A percentile compares a stretch with the other conserved stretches of the same genome.
These are phyloP conservation scores for Verticillium albo-atrum DNA, from an alignment of 2,329 filamentous ascomycete species.

Conservation along the genomic window DNA sequence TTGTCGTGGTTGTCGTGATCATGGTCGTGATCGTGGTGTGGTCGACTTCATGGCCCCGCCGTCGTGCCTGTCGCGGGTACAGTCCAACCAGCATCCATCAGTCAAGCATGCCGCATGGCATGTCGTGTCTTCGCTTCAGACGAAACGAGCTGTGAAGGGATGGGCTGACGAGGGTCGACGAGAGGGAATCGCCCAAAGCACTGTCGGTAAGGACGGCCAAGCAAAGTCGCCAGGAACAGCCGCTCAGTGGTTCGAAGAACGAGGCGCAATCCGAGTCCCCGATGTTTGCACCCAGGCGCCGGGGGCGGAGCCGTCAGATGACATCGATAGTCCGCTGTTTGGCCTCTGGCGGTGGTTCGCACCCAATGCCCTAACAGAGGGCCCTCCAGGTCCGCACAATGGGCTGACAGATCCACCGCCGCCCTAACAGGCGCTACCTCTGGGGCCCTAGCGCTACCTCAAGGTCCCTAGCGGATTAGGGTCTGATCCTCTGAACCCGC, in stretches of 20 bases:
- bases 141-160: background rate
- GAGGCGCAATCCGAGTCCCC: background rate
- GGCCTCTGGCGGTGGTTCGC: background rate
- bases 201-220: background rate
- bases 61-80: background rate
- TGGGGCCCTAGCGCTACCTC: background rate
- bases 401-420: background rate
- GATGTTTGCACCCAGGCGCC: background rate
- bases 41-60: no score
- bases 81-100: no score
- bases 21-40: no score
- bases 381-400: background rate
- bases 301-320: background rate
- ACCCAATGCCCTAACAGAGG: background rate
- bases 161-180: background rate
- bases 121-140: background rate
- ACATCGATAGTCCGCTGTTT: background rate
- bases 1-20: no score
- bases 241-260: background rate
- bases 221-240: background rate
- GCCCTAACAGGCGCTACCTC: background rate
- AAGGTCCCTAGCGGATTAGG: background rate
- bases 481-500: slow-evolving; percentile 1
- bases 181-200: background rate
- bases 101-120: no score